A percentile compares a stretch with the other conserved stretches of the same genome.
phyloP scores from a whole-genome alignment of 1,284 basidiomycete species.

The Leccinum angustisporum region DNA sequence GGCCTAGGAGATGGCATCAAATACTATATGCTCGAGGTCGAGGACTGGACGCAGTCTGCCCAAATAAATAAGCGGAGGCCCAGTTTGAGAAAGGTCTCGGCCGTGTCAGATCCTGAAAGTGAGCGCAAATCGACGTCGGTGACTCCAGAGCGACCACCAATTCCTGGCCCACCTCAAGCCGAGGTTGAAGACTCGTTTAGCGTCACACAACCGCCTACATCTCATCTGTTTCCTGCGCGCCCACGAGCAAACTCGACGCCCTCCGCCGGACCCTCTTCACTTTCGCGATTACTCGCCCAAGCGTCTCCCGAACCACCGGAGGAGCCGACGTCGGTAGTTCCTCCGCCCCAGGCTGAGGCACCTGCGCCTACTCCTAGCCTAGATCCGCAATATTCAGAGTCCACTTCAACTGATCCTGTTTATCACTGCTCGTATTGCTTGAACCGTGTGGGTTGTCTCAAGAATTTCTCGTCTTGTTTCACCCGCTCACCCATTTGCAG shows the following conservation, averaged over 20 bases:
- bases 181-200: conserved; percentile 70
- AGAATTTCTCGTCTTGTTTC: no score
- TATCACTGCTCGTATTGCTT: no score
- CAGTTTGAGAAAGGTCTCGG: conserved; percentile 50
- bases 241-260: conserved; percentile 68
- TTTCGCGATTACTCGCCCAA: conserved; percentile 73
- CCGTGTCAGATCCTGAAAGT: conserved; percentile 38
- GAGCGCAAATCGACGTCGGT: conserved; percentile 37
- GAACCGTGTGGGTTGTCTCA: no score
- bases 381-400: neutral
- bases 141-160: conserved; percentile 31
- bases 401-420: no score
- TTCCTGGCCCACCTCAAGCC: conserved; percentile 56
- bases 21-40: conserved; percentile 91
- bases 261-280: conserved; percentile 66
- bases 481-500: no score
- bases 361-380: conserved; percentile 4
- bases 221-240: conserved; percentile 61
- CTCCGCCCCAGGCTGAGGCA: conserved; percentile 23
- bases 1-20: conserved; percentile 88
- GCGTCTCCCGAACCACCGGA: conserved; percentile 47
- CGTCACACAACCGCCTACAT: conserved; percentile 58
- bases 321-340: conserved; percentile 29
- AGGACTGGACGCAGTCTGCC: conserved; percentile 83
- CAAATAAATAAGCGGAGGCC: conserved; percentile 57